Conservation (phyloP, 1,284 basidiomycete genomes). For the Trichosporon sp. region DNA sequence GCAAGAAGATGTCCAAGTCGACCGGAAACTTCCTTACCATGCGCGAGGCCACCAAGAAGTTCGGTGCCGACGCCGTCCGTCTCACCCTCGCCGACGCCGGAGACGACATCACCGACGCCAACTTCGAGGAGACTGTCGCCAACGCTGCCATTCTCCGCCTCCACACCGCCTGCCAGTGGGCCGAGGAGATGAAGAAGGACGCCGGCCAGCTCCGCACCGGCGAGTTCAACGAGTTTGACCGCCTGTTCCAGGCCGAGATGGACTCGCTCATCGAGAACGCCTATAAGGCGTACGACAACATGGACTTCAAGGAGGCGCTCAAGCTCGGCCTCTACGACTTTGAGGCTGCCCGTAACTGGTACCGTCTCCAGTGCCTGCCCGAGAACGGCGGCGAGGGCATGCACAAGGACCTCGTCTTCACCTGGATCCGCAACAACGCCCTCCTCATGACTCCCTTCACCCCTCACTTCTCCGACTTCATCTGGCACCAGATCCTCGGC, state of each 20-base stretch:
- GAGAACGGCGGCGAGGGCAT: constrained; percentile 68
- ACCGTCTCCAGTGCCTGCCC: constrained; percentile 86
- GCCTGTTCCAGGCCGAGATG: constrained; percentile 89
- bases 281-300: constrained; percentile 74
- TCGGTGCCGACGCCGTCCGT: constrained; percentile 69
- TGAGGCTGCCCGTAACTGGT: constrained; percentile 91
- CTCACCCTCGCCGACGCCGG: constrained; percentile 94
- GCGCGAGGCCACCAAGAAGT: constrained; percentile 57
- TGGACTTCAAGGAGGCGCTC: constrained; percentile 92
- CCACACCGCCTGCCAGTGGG: constrained; percentile 90
- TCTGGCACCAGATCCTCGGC: constrained; percentile 77
- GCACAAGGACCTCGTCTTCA: constrained; percentile 74
- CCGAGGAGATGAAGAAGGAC: constrained; percentile 74
- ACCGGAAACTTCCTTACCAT: constrained; percentile 65
- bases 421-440: constrained; percentile 79
- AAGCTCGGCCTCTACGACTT: constrained; percentile 97
- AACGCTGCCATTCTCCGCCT: constrained; percentile 96
- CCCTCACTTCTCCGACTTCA: constrained; percentile 92
- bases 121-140: constrained; percentile 96
- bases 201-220: constrained; percentile 71
- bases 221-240: constrained; percentile 66
- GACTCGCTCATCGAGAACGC: constrained; percentile 80
- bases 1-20: constrained; percentile 98
- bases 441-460: constrained; percentile 86
- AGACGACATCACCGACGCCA: constrained; percentile 87